These are phyloP conservation scores for Meyerozyma carpophila DNA, from an alignment of 1,139 yeast species.

Conservation along the genomic window DNA sequence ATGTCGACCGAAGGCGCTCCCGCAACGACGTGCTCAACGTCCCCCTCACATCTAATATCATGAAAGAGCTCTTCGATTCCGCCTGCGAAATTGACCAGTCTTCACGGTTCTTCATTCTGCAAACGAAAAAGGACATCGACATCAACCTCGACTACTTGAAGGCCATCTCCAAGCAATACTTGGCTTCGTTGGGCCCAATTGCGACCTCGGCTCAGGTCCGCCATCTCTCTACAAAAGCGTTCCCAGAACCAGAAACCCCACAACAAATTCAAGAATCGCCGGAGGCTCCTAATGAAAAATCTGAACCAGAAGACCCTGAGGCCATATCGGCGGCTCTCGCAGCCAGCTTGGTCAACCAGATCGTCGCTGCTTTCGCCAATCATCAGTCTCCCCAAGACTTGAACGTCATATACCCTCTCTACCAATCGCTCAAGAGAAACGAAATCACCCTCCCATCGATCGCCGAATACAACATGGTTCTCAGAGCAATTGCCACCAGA, in stretches of 20 bases:
- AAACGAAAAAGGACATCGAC: slow-evolving; percentile 24
- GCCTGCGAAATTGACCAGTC: slow-evolving; percentile 4
- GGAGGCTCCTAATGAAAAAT: background rate
- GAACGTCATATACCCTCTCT: slow-evolving; percentile 36
- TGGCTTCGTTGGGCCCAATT: slow-evolving; percentile 11
- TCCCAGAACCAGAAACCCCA: background rate
- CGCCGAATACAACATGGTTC: slow-evolving; percentile 32
- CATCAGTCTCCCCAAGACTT: slow-evolving; percentile 17
- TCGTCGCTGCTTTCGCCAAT: slow-evolving; percentile 13
- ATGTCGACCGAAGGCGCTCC: slow-evolving; percentile 19
- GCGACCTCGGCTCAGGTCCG: background rate
- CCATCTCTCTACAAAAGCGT: background rate
- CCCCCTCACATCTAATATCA: slow-evolving; percentile 1
- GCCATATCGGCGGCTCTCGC: slow-evolving; percentile 12
- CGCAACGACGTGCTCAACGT: background rate
- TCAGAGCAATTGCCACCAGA: slow-evolving; percentile 28
- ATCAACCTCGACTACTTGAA: slow-evolving; percentile 20
- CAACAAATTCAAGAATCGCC: background rate
- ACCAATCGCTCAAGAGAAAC: slow-evolving; percentile 39
- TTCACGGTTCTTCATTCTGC: slow-evolving; percentile 24
- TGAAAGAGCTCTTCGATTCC: background rate
- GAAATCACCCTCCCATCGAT: slow-evolving; percentile 26
- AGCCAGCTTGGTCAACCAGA: slow-evolving; percentile 17
- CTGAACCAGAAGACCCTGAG: background rate
- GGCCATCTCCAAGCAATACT: slow-evolving; percentile 13